Conservation (phyloP, 2,329 filamentous ascomycete genomes). For the Ophiosphaerella korrae region DNA sequence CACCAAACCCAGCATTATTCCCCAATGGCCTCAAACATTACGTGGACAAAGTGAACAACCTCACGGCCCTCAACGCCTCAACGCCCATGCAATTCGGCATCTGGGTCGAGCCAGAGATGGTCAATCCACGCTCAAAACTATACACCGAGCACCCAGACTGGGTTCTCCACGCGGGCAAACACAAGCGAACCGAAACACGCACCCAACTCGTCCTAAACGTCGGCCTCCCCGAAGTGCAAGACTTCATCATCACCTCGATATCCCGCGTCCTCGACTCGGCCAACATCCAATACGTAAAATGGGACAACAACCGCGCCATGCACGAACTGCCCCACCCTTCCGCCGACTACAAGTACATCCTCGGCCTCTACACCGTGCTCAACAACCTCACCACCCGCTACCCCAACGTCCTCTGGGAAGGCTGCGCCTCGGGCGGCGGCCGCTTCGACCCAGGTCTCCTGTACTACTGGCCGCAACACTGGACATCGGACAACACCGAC, state of each 20-base stretch:
- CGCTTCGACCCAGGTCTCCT: constrained; percentile 68
- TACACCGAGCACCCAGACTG: constrained; percentile 68
- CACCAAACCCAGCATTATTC: constrained; percentile 63
- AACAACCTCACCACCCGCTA: constrained; percentile 64
- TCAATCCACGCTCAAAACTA: constrained; percentile 65
- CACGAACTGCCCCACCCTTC: constrained; percentile 63
- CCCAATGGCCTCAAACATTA: constrained; percentile 61
- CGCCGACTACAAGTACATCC: constrained; percentile 64
- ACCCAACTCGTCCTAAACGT: constrained; percentile 68
- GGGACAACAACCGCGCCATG: constrained; percentile 70
- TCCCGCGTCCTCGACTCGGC: constrained; percentile 60
- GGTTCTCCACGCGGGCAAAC: constrained; percentile 62
- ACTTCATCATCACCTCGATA: constrained; percentile 64
- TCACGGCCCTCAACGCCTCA: constrained; percentile 55
- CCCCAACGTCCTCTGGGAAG: constrained; percentile 68
- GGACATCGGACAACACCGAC: constrained; percentile 70
- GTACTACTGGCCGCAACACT: constrained; percentile 69
- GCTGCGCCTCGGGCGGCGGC: constrained; percentile 68
- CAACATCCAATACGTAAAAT: constrained; percentile 66
- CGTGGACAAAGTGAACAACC: constrained; percentile 57
- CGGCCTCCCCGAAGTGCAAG: constrained; percentile 65
- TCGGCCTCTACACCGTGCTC: constrained; percentile 68
- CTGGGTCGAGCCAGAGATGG: constrained; percentile 73
- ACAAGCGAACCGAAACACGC: constrained; percentile 61
- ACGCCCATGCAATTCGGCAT: constrained; percentile 64